A percentile compares a stretch with the other conserved stretches of the same genome.
phyloP scores from a whole-genome alignment of 2,329 filamentous ascomycete genomes.

The Chrysoporthe cubensis region DNA sequence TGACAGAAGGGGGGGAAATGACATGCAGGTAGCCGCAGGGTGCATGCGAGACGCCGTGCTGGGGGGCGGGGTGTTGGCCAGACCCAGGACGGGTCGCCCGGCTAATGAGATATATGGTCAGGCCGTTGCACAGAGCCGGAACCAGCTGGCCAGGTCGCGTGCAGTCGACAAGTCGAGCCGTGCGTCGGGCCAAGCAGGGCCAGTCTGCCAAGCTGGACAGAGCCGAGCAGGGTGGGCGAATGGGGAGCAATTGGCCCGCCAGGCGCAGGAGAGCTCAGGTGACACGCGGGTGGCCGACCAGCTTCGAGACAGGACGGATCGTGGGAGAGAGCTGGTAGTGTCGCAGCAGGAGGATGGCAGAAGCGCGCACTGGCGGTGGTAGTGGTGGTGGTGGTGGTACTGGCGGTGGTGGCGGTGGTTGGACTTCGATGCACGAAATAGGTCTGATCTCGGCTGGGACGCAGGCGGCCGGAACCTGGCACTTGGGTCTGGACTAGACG shows the following conservation, averaged over 20 bases:
- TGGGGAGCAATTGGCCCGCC: not conserved
- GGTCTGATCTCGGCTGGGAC: too few species aligned
- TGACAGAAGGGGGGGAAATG: slow-evolving; percentile 2
- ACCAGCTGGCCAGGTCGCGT: not conserved
- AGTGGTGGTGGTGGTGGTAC: too few species aligned
- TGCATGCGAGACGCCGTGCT: not conserved
- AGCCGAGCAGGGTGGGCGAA: not conserved
- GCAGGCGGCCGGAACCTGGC: too few species aligned
- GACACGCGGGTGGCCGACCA: not conserved
- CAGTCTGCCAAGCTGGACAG: not conserved
- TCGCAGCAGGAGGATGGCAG: too few species aligned
- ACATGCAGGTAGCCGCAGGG: slow-evolving; percentile 12
- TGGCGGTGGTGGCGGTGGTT: too few species aligned
- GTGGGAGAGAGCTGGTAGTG: not conserved
- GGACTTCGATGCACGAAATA: too few species aligned
- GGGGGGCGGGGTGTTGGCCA: not conserved
- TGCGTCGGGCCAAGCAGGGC: not conserved
- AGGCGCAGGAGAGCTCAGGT: not conserved
- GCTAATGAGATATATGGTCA: not conserved
- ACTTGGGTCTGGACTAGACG: too few species aligned
- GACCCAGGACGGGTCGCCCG: not conserved
- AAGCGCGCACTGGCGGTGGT: too few species aligned
- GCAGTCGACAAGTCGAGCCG: not conserved
- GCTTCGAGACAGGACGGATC: not conserved
- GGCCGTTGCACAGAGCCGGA: not conserved